Base-by-base conservation (phyloP, 306 rosid species). In the Casuarina glauca region DNA sequence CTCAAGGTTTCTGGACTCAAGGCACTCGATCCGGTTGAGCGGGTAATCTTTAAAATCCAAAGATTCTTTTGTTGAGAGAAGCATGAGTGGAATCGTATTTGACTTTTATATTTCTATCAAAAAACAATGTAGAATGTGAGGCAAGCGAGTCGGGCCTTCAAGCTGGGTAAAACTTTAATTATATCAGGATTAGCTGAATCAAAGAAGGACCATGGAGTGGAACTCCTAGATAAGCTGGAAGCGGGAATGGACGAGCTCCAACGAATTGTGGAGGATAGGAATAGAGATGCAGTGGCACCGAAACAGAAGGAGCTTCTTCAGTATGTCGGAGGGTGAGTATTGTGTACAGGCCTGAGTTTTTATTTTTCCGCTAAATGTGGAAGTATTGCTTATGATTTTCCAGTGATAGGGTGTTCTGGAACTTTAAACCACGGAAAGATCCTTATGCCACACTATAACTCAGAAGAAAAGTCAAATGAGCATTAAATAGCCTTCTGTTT, bases 221-320 rank as follows among this genome's bases (percentile, higher is more conserved):
- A 91, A 79, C 76, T 88, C 79, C 91, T 95, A 17, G 85, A 72
- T 74, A 95, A 93, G 91, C 84, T 95, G 84, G 97, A 95, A 79
- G 84, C 84, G 73, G 97, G 97, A 78, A 78, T 95, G 75, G 96
- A 93, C 36, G 99, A 95, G 83, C 88, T 95, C 76, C 96, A 95
- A 84, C 77, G 87, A 87, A 90, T 95, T 82, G 82, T 88, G 71
- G 96, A 89, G 78, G 93, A 88, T 76, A 86, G 89, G 76, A 79
- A 87, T 72, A 91, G 97, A 85, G 96, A 88, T 74, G 96, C 85
- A 4, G 91, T 95, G 8, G 89, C 90, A 43, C 84, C 93, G 2
- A 93, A 91, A 85, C 97, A 95, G 82, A 91, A 95, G 82, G 99
- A 95, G 85, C 90, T 95, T 52, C 96, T 95, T 80, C 87, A 93